A percentile compares a stretch with the other conserved stretches of the same genome.
phyloP scores from a whole-genome alignment of 106 monocot genomes.

The Hemerocallis citrina region DNA sequence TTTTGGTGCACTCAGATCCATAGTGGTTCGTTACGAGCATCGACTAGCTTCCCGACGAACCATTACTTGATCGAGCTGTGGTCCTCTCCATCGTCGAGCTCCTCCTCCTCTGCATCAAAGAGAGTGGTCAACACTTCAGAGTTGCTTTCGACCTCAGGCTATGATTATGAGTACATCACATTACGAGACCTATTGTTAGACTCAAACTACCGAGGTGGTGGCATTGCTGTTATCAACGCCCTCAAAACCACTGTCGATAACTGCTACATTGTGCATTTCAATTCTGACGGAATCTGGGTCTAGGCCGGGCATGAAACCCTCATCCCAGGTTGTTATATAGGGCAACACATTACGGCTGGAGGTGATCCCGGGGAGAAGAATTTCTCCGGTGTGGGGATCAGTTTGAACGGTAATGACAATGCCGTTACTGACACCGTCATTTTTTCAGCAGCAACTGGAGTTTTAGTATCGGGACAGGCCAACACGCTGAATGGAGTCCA shows the following conservation, averaged over 20 bases:
- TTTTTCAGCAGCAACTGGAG: constrained; percentile 36
- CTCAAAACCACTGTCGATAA: constrained; percentile 31
- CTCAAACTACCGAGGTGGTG: constrained; percentile 30
- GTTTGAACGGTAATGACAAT: constrained; percentile 41
- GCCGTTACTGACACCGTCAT: constrained; percentile 51
- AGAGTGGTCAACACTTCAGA: background rate
- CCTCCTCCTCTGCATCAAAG: background rate
- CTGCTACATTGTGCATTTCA: constrained; percentile 50
- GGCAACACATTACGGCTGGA: constrained; percentile 44
- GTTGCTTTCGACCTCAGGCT: background rate
- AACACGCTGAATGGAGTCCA: constrained; percentile 47
- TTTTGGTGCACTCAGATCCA: constrained; percentile 26
- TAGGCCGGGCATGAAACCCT: constrained; percentile 42
- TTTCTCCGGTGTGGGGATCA: constrained; percentile 37
- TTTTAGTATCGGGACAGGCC: constrained; percentile 41
- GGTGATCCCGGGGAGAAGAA: constrained; percentile 24
- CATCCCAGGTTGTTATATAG: constrained; percentile 29
- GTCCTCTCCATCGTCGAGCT: constrained; percentile 2
- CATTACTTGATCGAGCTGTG: constrained; percentile 47
- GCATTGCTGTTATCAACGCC: constrained; percentile 26
- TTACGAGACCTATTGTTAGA: constrained; percentile 63
- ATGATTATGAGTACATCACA: constrained; percentile 55
- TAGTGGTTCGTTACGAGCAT: constrained; percentile 39
- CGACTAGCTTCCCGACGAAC: constrained; percentile 20
- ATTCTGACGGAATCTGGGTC: constrained; percentile 32